Evolutionary conservation across 805 yeast genomes (phyloP), one percentile per base, ranked within the genome.

Genomic region (Saccharomyces eubayanus): DNA sequence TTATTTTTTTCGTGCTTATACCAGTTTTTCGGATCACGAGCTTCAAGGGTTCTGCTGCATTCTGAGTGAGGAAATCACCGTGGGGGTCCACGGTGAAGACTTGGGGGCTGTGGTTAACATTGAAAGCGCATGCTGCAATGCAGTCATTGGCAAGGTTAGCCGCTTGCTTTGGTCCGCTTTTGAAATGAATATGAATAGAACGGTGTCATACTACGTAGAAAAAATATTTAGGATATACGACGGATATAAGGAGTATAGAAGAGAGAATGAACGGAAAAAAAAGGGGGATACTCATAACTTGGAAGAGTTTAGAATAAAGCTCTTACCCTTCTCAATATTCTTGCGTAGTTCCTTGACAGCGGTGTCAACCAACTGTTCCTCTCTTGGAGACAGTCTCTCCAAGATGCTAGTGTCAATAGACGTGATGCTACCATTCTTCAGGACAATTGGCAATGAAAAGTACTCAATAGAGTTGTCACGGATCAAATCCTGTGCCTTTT

Each of bases 391-490:
- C 59, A 78, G 61, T 52, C 74, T 67, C 53, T 73, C 71, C 62
- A 84, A 73, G 55, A 82, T 71, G 4, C 31, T 28, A 24, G 77
- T 74, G 57, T 83, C 77, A 50, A 82, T 78, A 59, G 73, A 77
- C 53, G 74, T 76, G 49, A 81, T 77, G 62, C 85, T 85, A 48
- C 78, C 74, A 60, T 47, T 28, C 29, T 47, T 46, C 57, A 83
- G 74, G 48, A 62, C 71, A 51, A 82, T 83, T 16, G 90, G 90
- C 59, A 82, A 74, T 1, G 89, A 78, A 70, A 84, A 82, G 70
- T 72, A 84, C 49, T 74, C 74, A 8, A 75, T 59, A n/a, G 56
- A 43, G 14, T 59, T 54, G 6, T 57, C 50, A 14, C 72, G 64
- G 2, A 75, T 72, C 30, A 74, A 66, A 53, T 73, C 69, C 11